These are phyloP conservation scores for Albophoma yamanashiensis DNA, from an alignment of 2,329 filamentous ascomycete genomes.

Conservation along the genomic window DNA sequence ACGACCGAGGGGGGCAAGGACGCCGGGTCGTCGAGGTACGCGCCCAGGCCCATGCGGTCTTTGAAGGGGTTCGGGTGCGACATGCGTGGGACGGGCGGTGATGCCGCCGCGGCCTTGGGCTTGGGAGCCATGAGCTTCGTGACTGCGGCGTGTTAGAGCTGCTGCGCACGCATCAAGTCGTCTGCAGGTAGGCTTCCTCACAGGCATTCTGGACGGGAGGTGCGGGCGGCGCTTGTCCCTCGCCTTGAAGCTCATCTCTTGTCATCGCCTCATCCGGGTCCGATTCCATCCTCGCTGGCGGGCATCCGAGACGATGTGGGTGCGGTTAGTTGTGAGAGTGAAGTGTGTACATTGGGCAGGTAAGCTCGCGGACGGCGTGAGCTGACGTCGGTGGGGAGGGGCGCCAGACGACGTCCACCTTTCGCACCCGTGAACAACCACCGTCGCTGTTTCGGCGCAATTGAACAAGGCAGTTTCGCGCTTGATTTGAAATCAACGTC, in stretches of 20 bases:
- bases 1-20: conserved; percentile 50
- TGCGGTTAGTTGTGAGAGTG: neutral
- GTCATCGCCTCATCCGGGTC: conserved; percentile 29
- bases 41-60: conserved; percentile 50
- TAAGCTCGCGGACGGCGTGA: neutral
- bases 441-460: neutral
- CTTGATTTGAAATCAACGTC: neutral
- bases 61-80: conserved; percentile 25
- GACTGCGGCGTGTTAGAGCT: conserved; percentile 12
- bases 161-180: too few relatives aligned
- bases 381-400: neutral
- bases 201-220: conserved; percentile 29
- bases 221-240: neutral
- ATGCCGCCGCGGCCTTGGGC: conserved; percentile 16
- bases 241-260: conserved; percentile 25
- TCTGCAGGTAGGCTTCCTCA: conserved; percentile 10
- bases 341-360: neutral
- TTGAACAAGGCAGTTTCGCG: neutral
- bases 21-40: conserved; percentile 55
- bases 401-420: neutral
- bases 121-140: conserved; percentile 26
- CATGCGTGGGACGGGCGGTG: conserved; percentile 6
- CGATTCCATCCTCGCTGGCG: conserved; percentile 4
- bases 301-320: neutral
- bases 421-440: neutral